Conservation (phyloP, 1,284 basidiomycete genomes). For the Cutaneotrichosporon cutaneum region DNA sequence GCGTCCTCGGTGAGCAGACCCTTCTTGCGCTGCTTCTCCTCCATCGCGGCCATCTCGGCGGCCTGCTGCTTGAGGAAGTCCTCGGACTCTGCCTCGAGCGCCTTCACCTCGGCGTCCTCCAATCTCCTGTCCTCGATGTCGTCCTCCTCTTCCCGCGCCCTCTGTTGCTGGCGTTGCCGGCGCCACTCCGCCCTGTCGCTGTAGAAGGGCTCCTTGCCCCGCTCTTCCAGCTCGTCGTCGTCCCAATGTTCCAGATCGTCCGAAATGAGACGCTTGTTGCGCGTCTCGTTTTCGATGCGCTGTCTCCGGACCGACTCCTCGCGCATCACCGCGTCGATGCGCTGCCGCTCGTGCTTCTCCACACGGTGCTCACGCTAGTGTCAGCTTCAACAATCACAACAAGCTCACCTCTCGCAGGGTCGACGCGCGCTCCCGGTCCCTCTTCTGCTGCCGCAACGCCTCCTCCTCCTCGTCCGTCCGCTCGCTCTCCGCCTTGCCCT, state of each 20-base stretch:
- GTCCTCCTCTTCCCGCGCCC: conserved; percentile 70
- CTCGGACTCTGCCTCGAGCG: conserved; percentile 78
- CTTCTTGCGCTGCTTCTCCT: conserved; percentile 79
- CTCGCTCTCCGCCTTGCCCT: conserved; percentile 49
- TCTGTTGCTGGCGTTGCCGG: conserved; percentile 62
- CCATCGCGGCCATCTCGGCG: conserved; percentile 83
- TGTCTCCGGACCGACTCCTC: conserved; percentile 68
- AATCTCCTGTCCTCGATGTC: conserved; percentile 76
- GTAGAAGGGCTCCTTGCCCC: conserved; percentile 65
- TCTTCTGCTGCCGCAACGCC: conserved; percentile 67
- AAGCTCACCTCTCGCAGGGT: conserved; percentile 76
- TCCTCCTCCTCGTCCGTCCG: conserved; percentile 86
- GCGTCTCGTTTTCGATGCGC: conserved; percentile 70
- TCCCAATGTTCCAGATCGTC: conserved; percentile 77
- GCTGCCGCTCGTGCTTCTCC: conserved; percentile 72
- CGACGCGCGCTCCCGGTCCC: conserved; percentile 71
- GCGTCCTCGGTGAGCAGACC: conserved; percentile 86
- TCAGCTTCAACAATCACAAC: conserved; percentile 3
- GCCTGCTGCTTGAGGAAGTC: conserved; percentile 83
- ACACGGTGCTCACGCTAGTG: conserved; percentile 61
- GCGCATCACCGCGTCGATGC: conserved; percentile 71
- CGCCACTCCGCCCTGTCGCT: conserved; percentile 81
- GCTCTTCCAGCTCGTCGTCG: conserved; percentile 78
- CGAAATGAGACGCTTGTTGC: conserved; percentile 68
- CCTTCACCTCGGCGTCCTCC: conserved; percentile 78